Base-by-base conservation (phyloP, 1,139 yeast species). In the Zygoascus hellenicus region DNA sequence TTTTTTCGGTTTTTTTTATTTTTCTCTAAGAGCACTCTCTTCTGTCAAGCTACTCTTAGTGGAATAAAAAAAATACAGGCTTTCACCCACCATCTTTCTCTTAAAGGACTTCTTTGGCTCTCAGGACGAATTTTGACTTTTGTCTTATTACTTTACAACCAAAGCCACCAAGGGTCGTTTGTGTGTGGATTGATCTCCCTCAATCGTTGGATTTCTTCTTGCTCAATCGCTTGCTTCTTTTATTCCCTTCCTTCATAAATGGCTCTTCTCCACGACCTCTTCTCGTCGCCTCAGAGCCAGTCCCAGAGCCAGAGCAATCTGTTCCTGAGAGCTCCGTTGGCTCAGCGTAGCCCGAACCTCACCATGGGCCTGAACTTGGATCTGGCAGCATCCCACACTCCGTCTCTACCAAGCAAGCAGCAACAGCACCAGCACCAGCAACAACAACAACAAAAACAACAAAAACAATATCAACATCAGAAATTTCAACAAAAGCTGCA, bases 261-360 rank as follows among this genome's bases (percentile, higher is more conserved):
- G 43, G 32, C 43, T 14, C 38, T 32, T 11, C 26, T 41, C 11
- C 43, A 41, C 32, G 43, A 41, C 38, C 37, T 41, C n/a, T 41
- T 41, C 29, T 32, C 36, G 31, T 33, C 35, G 11, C 33, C 43
- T 14, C 43, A 36, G 30, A 28, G 28, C 36, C 36, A 13, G 15
- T 37, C 11, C 17, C 31, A 41, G 31, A 36, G 14, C 32, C 30
- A 22, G 31, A 36, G 19, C 17, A 41, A 41, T 13, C 43, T 37
- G 3, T 41, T 41, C 30, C 22, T 41, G 17, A 28, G 43, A n/a
- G 38, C 43, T 19, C 43, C 43, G 16, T 15, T 41, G 15, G 43
- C 43, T 17, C 38, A 41, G 36, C 32, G 33, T 13, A 33, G 32
- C 38, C 32, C 33, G 38, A 41, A 41, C 28, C 22, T 29, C 22